Conservation (phyloP, 2,329 filamentous ascomycete genomes). For the Fusarium citri region DNA sequence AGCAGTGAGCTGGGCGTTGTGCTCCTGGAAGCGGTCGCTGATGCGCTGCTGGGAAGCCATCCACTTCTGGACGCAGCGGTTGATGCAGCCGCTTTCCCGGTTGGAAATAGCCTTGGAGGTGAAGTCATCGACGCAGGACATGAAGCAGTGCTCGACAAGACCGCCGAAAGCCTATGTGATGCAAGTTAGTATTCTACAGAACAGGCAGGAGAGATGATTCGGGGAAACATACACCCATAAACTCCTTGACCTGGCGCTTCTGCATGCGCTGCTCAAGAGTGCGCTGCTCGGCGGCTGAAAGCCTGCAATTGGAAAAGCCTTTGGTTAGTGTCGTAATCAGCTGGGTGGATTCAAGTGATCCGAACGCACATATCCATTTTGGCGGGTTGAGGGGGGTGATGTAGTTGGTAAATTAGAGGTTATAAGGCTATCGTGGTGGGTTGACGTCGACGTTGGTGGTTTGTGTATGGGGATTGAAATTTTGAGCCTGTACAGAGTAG, state of each 20-base stretch:
- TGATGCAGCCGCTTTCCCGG: constrained; percentile 90
- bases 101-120: constrained; percentile 92
- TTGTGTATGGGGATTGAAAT: constrained; percentile 43
- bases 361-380: constrained; percentile 48
- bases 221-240: constrained; percentile 83
- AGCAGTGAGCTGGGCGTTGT: constrained; percentile 70
- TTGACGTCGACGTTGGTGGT: constrained; percentile 31
- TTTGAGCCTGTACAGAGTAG: constrained; percentile 31
- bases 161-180: constrained; percentile 51
- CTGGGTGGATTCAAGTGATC: no score
- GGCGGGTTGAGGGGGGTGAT: constrained; percentile 22
- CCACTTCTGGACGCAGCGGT: constrained; percentile 95
- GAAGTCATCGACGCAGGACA: constrained; percentile 98
- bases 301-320: constrained; percentile 55
- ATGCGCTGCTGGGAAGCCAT: constrained; percentile 92
- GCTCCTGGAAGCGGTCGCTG: constrained; percentile 86
- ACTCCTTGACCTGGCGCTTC: constrained; percentile 98
- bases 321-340: constrained; percentile 12
- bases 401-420: constrained; percentile 20
- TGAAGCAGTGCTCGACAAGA: constrained; percentile 87
- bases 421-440: constrained; percentile 21
- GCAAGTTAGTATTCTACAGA: neutral
- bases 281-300: constrained; percentile 84
- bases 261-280: constrained; percentile 96
- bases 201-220: no score